phyloP scores from a whole-genome alignment of 805 yeast genomes.

The Starmerella scarabaei region DNA sequence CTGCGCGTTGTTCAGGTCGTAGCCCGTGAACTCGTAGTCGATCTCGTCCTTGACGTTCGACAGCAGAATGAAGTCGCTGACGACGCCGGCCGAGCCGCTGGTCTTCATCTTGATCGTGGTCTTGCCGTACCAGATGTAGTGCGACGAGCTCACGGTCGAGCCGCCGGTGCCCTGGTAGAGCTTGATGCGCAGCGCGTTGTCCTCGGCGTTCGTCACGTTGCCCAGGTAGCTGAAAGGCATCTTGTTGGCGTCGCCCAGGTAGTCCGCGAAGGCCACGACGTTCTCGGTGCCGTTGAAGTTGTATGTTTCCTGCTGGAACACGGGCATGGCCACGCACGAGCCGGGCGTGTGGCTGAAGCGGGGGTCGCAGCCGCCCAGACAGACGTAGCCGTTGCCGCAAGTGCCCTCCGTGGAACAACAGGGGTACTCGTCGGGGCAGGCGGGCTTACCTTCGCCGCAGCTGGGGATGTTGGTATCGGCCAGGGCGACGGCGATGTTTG shows the following conservation, averaged over 20 bases:
- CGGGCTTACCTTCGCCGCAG: conserved; percentile 22
- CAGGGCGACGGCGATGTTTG: conserved; percentile 4
- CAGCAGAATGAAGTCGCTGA: conserved; percentile 66
- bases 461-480: conserved; percentile 15
- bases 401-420: conserved; percentile 75
- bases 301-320: conserved; percentile 28
- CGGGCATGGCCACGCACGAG: conserved; percentile 80
- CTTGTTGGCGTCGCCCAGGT: conserved; percentile 58
- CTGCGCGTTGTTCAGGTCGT: conserved; percentile 52
- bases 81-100: conserved; percentile 66
- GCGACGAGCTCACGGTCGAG: conserved; percentile 66
- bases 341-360: conserved; percentile 46
- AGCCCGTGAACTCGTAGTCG: conserved; percentile 79
- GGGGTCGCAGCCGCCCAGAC: conserved; percentile 84
- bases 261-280: conserved; percentile 30
- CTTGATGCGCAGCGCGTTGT: conserved; percentile 43
- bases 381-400: conserved; percentile 65
- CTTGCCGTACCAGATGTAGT: conserved; percentile 81
- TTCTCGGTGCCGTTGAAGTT: conserved; percentile 24
- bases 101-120: conserved; percentile 56
- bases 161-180: conserved; percentile 71
- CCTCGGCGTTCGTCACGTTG: conserved; percentile 36
- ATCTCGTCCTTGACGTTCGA: conserved; percentile 84
- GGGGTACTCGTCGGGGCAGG: conserved; percentile 69
- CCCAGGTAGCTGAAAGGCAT: conserved; percentile 60